Base-by-base conservation (phyloP, 768 basidiomycete species). In the Hysterangium stoloniferum region DNA sequence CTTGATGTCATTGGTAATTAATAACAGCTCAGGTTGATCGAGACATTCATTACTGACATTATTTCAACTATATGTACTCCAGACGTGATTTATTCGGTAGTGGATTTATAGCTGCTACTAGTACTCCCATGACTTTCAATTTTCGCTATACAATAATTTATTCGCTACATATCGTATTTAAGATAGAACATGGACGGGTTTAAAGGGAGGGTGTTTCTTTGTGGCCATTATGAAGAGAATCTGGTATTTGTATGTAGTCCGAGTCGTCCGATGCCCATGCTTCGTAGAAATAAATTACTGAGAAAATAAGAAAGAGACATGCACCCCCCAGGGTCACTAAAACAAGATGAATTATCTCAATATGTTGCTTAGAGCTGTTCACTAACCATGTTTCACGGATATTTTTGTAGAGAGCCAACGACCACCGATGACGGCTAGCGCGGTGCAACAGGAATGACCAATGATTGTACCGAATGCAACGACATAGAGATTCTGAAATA, bases 381-480 rank as follows among this genome's bases (percentile, higher is more conserved):
- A 69, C 86, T 53, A 50, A 94, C 92, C 86, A 62, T 93, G 85
- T 66, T 95, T 97, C 41, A 96, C 88, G 15, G 90, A 93, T 55
- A 99, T 89, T 69, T 91, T 93, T 2, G 86, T 94, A 0, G 93
- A 92, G 27, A 97, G 70, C 62, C 86, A 96, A 15, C 90, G 79
- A 2, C 96, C 96, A 0, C 89, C 94, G n/a, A 96, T 71, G 42
- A 98, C 91, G 6, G 95, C 96, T 0, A 93, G 74, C 1, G 79
- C 77, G 0, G 93, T 96, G 66, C 94, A 98, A 52, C 78, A 75
- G 1, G 79, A 76, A 64, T 97, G 96, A 2, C 95, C 94, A 4
- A 91, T 60, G 32, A 96, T 76, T 0, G 96, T 98, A 2, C 96
- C 96, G 7, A 91, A 59, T 0, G 90, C 85, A 38, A 98, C 88